A percentile compares a stretch with the other conserved stretches of the same genome.
These are phyloP conservation scores for Candida labiduridarum DNA, from an alignment of 1,139 yeast species.

Conservation along the genomic window DNA sequence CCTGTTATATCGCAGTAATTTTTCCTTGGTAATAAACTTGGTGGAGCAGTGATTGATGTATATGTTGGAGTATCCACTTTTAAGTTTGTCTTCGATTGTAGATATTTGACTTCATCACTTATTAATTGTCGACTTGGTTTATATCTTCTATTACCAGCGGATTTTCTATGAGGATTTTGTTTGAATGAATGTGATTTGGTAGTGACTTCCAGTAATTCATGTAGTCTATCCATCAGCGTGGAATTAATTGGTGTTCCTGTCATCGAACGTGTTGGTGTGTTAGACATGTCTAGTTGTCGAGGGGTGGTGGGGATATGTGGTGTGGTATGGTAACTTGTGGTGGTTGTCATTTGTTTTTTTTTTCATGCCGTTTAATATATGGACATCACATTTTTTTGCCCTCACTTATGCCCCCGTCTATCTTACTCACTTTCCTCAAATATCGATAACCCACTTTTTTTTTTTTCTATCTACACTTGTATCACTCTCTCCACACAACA, in stretches of 20 bases:
- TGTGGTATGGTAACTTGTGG: background rate
- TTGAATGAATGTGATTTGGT: slow-evolving; percentile 57
- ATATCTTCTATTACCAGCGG: slow-evolving; percentile 60
- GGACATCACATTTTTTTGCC: background rate
- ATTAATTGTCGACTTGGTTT: slow-evolving; percentile 77
- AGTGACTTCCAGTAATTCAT: slow-evolving; percentile 43
- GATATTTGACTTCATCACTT: slow-evolving; percentile 73
- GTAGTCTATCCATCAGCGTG: slow-evolving; percentile 23
- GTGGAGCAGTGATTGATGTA: slow-evolving; percentile 78
- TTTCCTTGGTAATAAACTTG: slow-evolving; percentile 77
- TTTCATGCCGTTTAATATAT: background rate
- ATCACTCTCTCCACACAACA: background rate
- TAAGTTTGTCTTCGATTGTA: slow-evolving; percentile 43
- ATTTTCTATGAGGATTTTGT: slow-evolving; percentile 44
- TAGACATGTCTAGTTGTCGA: background rate
- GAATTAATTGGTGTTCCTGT: slow-evolving; percentile 3
- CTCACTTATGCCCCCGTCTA: background rate
- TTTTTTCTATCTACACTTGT: background rate
- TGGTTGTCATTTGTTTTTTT: background rate
- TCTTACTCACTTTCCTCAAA: background rate
- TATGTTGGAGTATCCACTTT: slow-evolving; percentile 58
- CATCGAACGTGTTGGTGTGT: slow-evolving; percentile 7
- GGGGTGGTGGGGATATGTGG: background rate
- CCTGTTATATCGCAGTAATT: slow-evolving; percentile 96
- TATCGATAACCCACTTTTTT: background rate